Evolutionary conservation across 2,329 filamentous ascomycete species (phyloP), one percentile per base, ranked within the genome.

Genomic region (Stachybotrys elegans): DNA sequence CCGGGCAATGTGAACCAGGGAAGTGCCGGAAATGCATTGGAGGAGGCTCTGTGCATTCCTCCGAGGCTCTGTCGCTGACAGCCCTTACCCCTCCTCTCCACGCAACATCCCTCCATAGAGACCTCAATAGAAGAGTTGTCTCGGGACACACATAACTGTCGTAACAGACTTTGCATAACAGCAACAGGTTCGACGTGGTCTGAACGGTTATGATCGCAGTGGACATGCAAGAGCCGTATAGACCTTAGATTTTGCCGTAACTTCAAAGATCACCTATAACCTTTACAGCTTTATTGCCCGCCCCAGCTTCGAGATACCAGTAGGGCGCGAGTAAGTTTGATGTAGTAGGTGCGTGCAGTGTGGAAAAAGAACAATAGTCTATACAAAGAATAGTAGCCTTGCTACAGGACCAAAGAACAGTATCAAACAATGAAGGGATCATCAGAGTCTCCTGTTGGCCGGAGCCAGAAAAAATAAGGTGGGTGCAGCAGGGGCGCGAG

Each of bases 181-280:
- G 21, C n/a, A 1, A 44, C 22, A 4, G 48, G 47, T 3, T 54
- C 38, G 38, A 43, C 42, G 21, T 51, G 42, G 4, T 46, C 41
- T 1, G 32, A 6, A 11, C 41, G 48, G 17, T 42, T 48, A 19
- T 47, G 43, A 8, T 48, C 43, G 27, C 50, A 54, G 8, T 54
- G 52, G 7, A 54, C 40, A 51, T 1, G 51, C 51, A 22, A 54
- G 42, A 1, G 42, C 49, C 22, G 48, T 45, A 6, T 43, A 20
- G 13, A 21, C 20, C 4, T 14, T 2, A 4, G 32, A 4, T 9
- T 38, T 22, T 4, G 29, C 22, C 9, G 7, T n/a, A 5, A 40
- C 13, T 3, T 4, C 14, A 6, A 40, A 16, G 4, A 48, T 40
- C 34, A 19, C 48, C 45, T 14, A 50, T 32, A 11, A 48, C 45